Conservation (phyloP, 1,284 basidiomycete genomes). For the Calocybe gambosa region DNA sequence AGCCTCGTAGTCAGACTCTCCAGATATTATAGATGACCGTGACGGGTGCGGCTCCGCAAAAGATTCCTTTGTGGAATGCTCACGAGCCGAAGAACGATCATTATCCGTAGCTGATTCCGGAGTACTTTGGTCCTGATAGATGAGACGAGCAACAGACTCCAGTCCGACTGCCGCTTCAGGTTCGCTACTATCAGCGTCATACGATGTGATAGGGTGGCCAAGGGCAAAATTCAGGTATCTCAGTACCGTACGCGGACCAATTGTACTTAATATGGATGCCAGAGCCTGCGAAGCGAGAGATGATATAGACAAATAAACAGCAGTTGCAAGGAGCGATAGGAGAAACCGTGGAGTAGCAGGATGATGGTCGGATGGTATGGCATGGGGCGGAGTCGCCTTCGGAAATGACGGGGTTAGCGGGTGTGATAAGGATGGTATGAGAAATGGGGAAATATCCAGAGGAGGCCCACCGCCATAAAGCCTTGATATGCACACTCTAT, state of each 20-base stretch:
- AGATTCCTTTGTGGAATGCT: conserved; percentile 5
- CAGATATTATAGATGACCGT: conserved; percentile 9
- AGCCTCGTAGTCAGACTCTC: conserved; percentile 17
- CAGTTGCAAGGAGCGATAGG: conserved; percentile 80
- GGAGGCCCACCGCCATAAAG: conserved; percentile 83
- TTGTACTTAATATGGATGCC: conserved; percentile 62
- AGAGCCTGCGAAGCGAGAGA: conserved; percentile 73
- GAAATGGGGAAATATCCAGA: conserved; percentile 58
- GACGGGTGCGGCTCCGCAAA: conserved; percentile 14
- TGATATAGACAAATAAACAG: conserved; percentile 82
- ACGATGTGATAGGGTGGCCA: conserved; percentile 59
- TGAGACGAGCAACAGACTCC: conserved; percentile 56
- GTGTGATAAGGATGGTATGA: conserved; percentile 58
- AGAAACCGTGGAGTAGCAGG: conserved; percentile 79
- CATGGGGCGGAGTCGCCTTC: conserved; percentile 23
- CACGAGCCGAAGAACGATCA: conserved; percentile 4
- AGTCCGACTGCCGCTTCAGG: conserved; percentile 60
- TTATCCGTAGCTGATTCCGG: conserved; percentile 4
- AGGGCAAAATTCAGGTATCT: conserved; percentile 82
- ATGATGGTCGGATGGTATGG: conserved; percentile 51
- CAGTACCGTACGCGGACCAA: conserved; percentile 75
- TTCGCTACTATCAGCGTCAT: conserved; percentile 39
- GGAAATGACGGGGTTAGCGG: conserved; percentile 68
- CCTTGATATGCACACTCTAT: conserved; percentile 74
- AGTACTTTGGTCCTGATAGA: conserved; percentile 27